Percentiles rank a stretch among this genome's conserved stretches.
phyloP scores from a whole-genome alignment of 352 stramenopile species.

The Globisporangium takayamanum region DNA sequence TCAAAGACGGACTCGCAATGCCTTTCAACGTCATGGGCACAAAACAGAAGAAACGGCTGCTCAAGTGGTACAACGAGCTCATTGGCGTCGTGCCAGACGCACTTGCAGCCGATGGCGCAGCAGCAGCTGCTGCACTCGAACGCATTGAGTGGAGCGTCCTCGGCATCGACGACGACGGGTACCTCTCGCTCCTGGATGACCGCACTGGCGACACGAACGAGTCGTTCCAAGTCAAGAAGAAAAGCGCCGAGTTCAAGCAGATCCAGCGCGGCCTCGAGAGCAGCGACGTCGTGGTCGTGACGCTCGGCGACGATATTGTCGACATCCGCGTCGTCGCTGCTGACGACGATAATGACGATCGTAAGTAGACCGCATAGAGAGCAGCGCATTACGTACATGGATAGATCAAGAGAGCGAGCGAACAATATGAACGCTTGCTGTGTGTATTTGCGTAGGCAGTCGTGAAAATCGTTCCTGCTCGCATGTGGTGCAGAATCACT shows the following conservation, averaged over 20 bases:
- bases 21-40: constrained; percentile 73
- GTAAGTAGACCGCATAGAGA: constrained; percentile 4
- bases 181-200: constrained; percentile 60
- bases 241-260: constrained; percentile 58
- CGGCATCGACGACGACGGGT: constrained; percentile 69
- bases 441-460: background rate
- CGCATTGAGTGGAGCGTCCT: constrained; percentile 57
- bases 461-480: background rate
- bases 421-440: background rate
- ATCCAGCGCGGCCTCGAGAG: constrained; percentile 63
- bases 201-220: constrained; percentile 64
- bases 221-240: constrained; percentile 61
- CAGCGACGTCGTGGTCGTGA: constrained; percentile 47
- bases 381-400: background rate
- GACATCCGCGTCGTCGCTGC: constrained; percentile 34
- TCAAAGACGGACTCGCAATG: constrained; percentile 82
- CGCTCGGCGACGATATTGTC: constrained; percentile 40
- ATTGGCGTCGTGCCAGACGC: constrained; percentile 45
- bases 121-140: constrained; percentile 5
- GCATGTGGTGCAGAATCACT: background rate
- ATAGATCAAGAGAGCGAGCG: background rate
- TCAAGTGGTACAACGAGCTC: constrained; percentile 86
- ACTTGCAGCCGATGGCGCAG: constrained; percentile 20
- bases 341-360: constrained; percentile 15
- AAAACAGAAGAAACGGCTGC: constrained; percentile 76